Conservation (phyloP, 2,329 filamentous ascomycete species). For the Botrytis fabae region DNA sequence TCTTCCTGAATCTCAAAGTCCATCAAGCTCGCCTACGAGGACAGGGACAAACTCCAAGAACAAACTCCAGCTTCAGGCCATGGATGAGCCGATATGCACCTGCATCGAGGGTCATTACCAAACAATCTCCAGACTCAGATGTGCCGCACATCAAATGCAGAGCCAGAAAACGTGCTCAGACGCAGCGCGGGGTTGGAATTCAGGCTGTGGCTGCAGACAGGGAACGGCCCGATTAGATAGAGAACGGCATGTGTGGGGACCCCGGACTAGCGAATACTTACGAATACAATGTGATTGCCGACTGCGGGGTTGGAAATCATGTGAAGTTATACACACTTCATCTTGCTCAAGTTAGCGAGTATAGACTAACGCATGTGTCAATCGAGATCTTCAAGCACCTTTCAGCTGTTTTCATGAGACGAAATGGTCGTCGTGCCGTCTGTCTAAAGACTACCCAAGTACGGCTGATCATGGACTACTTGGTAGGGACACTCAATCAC, state of each 20-base stretch:
- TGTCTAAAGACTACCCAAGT: background rate
- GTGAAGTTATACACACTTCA: background rate
- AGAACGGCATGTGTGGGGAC: constrained; percentile 1
- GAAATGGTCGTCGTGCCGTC: background rate
- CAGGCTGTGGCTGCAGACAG: background rate
- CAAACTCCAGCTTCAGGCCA: background rate
- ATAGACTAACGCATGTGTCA: background rate
- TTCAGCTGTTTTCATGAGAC: background rate
- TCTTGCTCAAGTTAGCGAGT: background rate
- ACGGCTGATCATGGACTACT: background rate
- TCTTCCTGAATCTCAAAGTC: background rate
- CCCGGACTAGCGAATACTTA: background rate
- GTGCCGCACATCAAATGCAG: background rate
- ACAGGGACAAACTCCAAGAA: background rate
- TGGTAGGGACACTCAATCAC: constrained; percentile 3
- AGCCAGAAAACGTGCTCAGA: background rate
- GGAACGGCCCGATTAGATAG: constrained; percentile 14
- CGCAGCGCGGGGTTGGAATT: background rate
- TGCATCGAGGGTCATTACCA: background rate
- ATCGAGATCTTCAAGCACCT: background rate
- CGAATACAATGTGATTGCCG: background rate
- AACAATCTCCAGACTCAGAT: background rate
- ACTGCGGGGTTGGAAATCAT: background rate
- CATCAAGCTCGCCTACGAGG: background rate
- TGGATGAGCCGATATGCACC: background rate